These are phyloP conservation scores for Sideroxylon spinosum DNA, from an alignment of 179 eudicot species.

Conservation along the genomic window DNA sequence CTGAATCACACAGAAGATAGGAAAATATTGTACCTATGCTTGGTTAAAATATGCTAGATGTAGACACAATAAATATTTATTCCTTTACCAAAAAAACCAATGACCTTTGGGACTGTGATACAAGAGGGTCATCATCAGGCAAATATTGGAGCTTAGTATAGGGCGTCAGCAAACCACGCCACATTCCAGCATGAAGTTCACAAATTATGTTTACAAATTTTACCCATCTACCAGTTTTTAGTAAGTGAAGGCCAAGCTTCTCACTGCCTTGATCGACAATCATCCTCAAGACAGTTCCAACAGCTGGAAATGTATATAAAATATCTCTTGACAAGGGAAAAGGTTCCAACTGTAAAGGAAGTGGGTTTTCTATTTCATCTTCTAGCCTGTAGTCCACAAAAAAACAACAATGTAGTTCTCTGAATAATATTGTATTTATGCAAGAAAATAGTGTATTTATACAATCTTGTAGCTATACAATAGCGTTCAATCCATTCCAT, in stretches of 20 bases:
- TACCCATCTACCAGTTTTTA: slow-evolving; percentile 66
- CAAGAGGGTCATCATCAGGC: slow-evolving; percentile 46
- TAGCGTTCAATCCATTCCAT: no score
- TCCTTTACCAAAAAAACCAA: neutral
- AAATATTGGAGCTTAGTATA: slow-evolving; percentile 55
- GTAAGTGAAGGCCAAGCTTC: slow-evolving; percentile 46
- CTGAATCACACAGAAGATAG: slow-evolving; percentile 25
- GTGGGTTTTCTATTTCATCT: slow-evolving; percentile 54
- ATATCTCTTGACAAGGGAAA: slow-evolving; percentile 55
- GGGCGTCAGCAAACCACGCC: slow-evolving; percentile 63
- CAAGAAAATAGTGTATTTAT: no score
- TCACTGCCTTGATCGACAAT: slow-evolving; percentile 35
- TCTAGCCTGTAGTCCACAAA: slow-evolving; percentile 46
- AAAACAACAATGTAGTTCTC: slow-evolving; percentile 17
- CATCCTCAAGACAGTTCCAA: slow-evolving; percentile 77
- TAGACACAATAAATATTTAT: slow-evolving; percentile 1
- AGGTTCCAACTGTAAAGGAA: slow-evolving; percentile 55
- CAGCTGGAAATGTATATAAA: slow-evolving; percentile 53
- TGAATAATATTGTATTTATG: neutral
- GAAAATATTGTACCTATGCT: slow-evolving; percentile 9
- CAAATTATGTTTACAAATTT: slow-evolving; percentile 43
- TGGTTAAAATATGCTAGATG: neutral
- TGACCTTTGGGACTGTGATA: slow-evolving; percentile 52
- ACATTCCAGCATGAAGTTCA: slow-evolving; percentile 46
- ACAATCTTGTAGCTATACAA: no score